phyloP scores from a whole-genome alignment of 2,329 filamentous ascomycete genomes.

The Blastomyces gilchristii region DNA sequence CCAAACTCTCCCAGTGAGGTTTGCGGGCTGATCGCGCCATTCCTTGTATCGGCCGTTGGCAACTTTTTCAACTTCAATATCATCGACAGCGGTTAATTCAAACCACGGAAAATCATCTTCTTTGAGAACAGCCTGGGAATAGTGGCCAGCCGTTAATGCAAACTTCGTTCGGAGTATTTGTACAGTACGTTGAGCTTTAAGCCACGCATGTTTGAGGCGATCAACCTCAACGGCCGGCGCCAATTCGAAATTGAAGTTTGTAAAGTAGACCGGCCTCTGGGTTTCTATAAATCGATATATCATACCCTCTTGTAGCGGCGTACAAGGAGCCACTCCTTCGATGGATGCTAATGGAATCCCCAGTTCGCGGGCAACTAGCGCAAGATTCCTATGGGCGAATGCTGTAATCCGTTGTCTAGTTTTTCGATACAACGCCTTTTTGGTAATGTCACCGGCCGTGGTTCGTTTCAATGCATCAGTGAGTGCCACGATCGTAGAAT shows the following conservation, averaged over 20 bases:
- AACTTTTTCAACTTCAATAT: constrained; percentile 25
- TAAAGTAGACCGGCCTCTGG: constrained; percentile 59
- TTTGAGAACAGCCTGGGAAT: constrained; percentile 59
- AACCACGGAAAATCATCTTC: constrained; percentile 37
- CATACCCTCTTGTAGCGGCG: constrained; percentile 77
- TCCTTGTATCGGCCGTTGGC: constrained; percentile 30
- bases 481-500: constrained; percentile 33
- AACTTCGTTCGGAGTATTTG: constrained; percentile 66
- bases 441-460: constrained; percentile 5
- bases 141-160: constrained; percentile 61
- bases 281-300: constrained; percentile 58
- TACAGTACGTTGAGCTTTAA: constrained; percentile 40
- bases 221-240: constrained; percentile 34
- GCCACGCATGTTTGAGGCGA: constrained; percentile 50
- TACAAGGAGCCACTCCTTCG: constrained; percentile 70
- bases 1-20: constrained; percentile 29
- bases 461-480: constrained; percentile 20
- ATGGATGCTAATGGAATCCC: constrained; percentile 44
- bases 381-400: constrained; percentile 51
- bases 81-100: constrained; percentile 22
- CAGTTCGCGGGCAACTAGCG: constrained; percentile 45
- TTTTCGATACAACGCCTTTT: constrained; percentile 31
- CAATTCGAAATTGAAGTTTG: constrained; percentile 57
- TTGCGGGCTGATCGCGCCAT: constrained; percentile 48
- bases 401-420: constrained; percentile 54